Evolutionary conservation across 768 basidiomycete species (phyloP).

Genomic region (Amanita phalloides): DNA sequence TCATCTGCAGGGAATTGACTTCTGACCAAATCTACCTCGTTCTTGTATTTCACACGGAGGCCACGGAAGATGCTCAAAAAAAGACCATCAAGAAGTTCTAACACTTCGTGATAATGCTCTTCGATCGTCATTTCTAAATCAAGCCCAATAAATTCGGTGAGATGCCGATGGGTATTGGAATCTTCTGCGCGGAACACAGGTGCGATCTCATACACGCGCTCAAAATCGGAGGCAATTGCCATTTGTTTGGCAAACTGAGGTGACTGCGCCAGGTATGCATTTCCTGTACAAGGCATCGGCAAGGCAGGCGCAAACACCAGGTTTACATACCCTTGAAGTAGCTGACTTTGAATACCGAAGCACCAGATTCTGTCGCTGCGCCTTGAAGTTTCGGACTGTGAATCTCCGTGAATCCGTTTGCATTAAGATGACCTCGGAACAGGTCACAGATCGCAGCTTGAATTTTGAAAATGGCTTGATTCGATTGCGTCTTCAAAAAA

Average conservation of each 20-base stretch:
- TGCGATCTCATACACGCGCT: conserved; percentile 95
- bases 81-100: conserved; percentile 84
- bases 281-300: conserved; percentile 34
- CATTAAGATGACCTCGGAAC: conserved; percentile 75
- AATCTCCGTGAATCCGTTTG: conserved; percentile 81
- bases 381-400: conserved; percentile 97
- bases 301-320: background rate
- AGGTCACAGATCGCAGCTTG: conserved; percentile 82
- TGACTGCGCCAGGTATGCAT: conserved; percentile 90
- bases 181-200: conserved; percentile 97
- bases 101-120: conserved; percentile 96
- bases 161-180: conserved; percentile 93
- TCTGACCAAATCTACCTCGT: conserved; percentile 74
- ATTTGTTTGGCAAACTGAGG: conserved; percentile 99
- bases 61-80: conserved; percentile 82
- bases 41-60: conserved; percentile 61
- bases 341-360: conserved; percentile 93
- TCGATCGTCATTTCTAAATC: conserved; percentile 99
- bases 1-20: conserved; percentile 93
- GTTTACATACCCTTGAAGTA: conserved; percentile 80
- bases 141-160: conserved; percentile 97
- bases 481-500: conserved; percentile 68
- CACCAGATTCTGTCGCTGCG: conserved; percentile 93
- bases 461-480: conserved; percentile 90
- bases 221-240: conserved; percentile 98